Evolutionary conservation across 2,329 filamentous ascomycete species (phyloP), one percentile per base, ranked within the genome.

Genomic region (Pseudopithomyces chartarum): DNA sequence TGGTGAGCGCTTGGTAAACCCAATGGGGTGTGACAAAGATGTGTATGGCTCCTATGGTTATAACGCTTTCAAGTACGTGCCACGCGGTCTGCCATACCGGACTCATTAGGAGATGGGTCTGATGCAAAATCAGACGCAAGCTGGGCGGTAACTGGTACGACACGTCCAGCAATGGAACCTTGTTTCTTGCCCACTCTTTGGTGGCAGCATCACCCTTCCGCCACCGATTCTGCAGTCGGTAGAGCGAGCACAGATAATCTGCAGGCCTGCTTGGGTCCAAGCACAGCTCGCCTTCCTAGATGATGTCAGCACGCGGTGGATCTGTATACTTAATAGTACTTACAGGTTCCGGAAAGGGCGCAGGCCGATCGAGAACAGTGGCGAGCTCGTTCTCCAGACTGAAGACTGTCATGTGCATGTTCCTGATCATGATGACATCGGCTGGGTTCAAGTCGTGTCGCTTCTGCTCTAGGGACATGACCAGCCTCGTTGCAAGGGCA

Each of bases 341-440:
- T 61, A 71, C 71, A 23, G 73, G 73, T 52, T 76, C 73, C 19
- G 71, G 73, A 34, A 74, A 75, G 12, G 68, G 64, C 29, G 71
- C 70, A 23, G 72, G 72, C 32, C 73, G 58, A 42, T 75, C 73
- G 2, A 75, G 57, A 3, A 70, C 69, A 3, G 72, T 71, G 1
- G 72, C 71, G 36, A 74, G 60, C 44, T 74, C 70, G 44, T 75
- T 75, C 34, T 75, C 73, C 2, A 75, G 60, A 44, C 67, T 67
- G 49, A 73, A 75, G 13, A 76, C 73, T 20, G 72, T 69, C 57
- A 67, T 68, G 20, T 74, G 70, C 69, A 75, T 74, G 17, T 67
- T 66, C 7, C 59, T 61, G 13, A 75, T 57, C 54, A 68, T 57
- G 17, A 61, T 55, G 1, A 58, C 40, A 10, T 73, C 67, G 5